A percentile compares a stretch with the other conserved stretches of the same genome.
These are phyloP conservation scores for Nepenthes alata DNA, from an alignment of 179 eudicot species.

Conservation along the genomic window DNA sequence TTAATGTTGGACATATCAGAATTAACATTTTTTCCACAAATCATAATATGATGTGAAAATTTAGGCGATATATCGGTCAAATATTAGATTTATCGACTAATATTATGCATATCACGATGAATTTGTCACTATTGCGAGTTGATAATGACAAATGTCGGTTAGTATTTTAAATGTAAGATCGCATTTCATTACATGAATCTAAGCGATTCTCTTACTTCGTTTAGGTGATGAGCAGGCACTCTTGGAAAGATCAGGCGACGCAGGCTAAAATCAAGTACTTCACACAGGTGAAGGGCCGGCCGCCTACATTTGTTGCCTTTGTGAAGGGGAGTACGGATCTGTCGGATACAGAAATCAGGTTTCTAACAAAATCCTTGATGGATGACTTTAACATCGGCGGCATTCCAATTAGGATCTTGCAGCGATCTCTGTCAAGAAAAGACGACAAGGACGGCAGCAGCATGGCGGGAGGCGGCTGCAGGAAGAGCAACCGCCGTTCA, in stretches of 20 bases:
- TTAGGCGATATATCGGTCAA: too few species aligned
- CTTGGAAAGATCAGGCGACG: slow-evolving; percentile 81
- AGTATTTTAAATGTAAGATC: too few species aligned
- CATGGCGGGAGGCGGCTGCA: slow-evolving; percentile 12
- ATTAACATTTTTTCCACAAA: too few species aligned
- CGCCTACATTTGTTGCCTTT: slow-evolving; percentile 95
- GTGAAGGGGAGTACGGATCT: slow-evolving; percentile 57
- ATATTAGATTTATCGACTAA: too few species aligned
- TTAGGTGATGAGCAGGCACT: slow-evolving; percentile 97
- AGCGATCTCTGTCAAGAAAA: slow-evolving; percentile 35
- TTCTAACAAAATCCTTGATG: slow-evolving; percentile 69
- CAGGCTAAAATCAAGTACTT: slow-evolving; percentile 87
- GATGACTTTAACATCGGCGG: slow-evolving; percentile 94
- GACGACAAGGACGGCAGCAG: slow-evolving; percentile 8
- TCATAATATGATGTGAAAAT: too few species aligned
- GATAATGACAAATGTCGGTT: too few species aligned
- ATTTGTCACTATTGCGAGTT: too few species aligned
- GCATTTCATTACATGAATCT: too few species aligned
- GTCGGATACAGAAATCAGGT: slow-evolving; percentile 68
- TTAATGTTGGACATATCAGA: too few species aligned
- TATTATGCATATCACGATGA: too few species aligned
- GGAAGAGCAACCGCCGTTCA: slow-evolving; percentile 16
- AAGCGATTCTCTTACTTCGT: neutral
- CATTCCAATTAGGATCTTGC: slow-evolving; percentile 77
- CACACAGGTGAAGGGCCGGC: slow-evolving; percentile 95